phyloP scores from a whole-genome alignment of 352 stramenopile genomes.

The Phytophthora sojae region DNA sequence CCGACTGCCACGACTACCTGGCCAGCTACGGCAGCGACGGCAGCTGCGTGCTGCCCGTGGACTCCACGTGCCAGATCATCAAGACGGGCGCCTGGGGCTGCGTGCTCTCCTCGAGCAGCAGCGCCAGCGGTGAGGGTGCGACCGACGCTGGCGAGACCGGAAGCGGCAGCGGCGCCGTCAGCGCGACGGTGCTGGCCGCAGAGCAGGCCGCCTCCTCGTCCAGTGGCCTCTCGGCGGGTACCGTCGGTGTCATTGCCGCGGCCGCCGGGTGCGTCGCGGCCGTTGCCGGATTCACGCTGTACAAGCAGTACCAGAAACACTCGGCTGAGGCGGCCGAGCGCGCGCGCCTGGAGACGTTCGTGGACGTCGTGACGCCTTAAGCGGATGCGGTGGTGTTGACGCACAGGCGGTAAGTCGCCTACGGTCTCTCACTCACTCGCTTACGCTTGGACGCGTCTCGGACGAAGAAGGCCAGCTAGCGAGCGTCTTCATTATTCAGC shows the following conservation, averaged over 20 bases:
- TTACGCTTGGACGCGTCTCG: slow-evolving; percentile 38
- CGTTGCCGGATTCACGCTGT: slow-evolving; percentile 38
- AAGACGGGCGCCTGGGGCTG: slow-evolving; percentile 73
- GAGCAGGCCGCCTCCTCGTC: slow-evolving; percentile 5
- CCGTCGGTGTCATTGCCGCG: slow-evolving; percentile 29
- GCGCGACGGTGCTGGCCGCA: slow-evolving; percentile 18
- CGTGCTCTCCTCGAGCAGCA: slow-evolving; percentile 39
- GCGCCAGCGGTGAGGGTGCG: slow-evolving; percentile 2
- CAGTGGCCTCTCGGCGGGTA: slow-evolving; percentile 13
- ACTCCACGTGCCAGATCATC: slow-evolving; percentile 64
- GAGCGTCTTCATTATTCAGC: slow-evolving; percentile 3
- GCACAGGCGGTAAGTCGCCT: slow-evolving; percentile 29
- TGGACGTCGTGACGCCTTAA: slow-evolving; percentile 50
- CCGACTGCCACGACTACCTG: slow-evolving; percentile 61
- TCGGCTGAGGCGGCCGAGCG: slow-evolving; percentile 15
- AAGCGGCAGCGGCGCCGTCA: slow-evolving; percentile 17
- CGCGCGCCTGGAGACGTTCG: slow-evolving; percentile 19
- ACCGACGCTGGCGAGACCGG: background rate
- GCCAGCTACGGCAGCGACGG: slow-evolving; percentile 52
- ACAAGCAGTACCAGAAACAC: slow-evolving; percentile 50
- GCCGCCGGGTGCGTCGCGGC: slow-evolving; percentile 37
- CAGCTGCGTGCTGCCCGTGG: slow-evolving; percentile 56
- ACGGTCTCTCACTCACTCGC: slow-evolving; percentile 8
- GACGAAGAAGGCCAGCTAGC: slow-evolving; percentile 20
- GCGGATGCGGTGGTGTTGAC: background rate